A percentile compares a stretch with the other conserved stretches of the same genome.
phyloP scores from a whole-genome alignment of 78 protist genomes.

The Pelomyxa schiedti region DNA sequence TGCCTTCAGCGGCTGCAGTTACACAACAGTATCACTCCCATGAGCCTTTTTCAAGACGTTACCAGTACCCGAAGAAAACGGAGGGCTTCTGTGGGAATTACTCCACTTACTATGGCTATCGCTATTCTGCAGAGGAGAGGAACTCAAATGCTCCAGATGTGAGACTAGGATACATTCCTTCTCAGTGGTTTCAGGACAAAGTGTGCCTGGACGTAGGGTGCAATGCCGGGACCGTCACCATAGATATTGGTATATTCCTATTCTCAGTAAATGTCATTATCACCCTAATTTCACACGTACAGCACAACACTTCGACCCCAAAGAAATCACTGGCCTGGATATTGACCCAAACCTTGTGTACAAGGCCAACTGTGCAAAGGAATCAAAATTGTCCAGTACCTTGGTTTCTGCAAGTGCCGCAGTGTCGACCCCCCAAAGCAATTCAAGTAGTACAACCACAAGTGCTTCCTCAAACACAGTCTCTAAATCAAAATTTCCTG shows the following conservation, averaged over 20 bases:
- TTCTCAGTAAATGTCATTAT: background rate
- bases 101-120: background rate
- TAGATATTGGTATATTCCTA: background rate
- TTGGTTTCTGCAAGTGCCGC: too few species aligned
- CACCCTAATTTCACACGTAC: background rate
- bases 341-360: background rate
- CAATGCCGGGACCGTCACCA: constrained; percentile 5
- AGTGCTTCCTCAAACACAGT: background rate
- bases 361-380: background rate
- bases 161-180: background rate
- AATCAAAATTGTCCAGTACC: background rate
- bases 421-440: background rate
- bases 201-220: background rate
- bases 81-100: too few species aligned
- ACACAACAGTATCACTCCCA: too few species aligned
- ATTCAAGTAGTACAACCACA: background rate
- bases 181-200: background rate
- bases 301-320: background rate
- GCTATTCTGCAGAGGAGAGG: too few species aligned
- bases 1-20: too few species aligned
- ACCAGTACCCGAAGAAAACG: too few species aligned
- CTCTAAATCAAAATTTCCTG: background rate
- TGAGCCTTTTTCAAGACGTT: too few species aligned
- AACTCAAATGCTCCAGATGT: background rate
- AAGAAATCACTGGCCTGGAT: background rate